Conservation (phyloP, 2,329 filamentous ascomycete species). For the Fusarium sp. region DNA sequence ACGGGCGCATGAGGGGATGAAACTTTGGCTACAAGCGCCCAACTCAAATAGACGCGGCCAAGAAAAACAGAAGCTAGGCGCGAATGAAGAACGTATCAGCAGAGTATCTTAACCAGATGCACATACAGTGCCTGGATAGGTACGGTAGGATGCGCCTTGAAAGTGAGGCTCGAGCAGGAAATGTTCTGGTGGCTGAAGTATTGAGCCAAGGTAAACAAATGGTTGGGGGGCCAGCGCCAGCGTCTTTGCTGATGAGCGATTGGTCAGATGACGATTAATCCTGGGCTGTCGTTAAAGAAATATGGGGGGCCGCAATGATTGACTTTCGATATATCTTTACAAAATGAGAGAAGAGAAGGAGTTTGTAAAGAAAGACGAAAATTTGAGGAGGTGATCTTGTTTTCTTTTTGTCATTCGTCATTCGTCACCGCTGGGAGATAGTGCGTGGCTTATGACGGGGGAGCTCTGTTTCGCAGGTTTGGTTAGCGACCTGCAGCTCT, state of each 20-base stretch:
- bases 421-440: conserved; percentile 20
- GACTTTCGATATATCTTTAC: background rate
- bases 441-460: conserved; percentile 16
- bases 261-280: conserved; percentile 24
- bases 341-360: background rate
- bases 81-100: conserved; percentile 5
- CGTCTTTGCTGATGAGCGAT: conserved; percentile 17
- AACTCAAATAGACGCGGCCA: conserved; percentile 31
- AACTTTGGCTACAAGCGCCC: conserved; percentile 32
- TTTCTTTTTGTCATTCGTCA: background rate
- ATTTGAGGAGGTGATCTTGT: background rate
- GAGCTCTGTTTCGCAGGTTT: background rate
- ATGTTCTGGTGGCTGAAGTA: conserved; percentile 19
- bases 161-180: conserved; percentile 29
- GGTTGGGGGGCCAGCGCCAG: conserved; percentile 43
- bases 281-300: conserved; percentile 9
- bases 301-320: background rate
- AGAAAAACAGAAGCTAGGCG: background rate
- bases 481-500: conserved; percentile 22
- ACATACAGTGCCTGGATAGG: conserved; percentile 3
- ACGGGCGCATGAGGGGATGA: conserved; percentile 19
- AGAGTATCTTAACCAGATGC: background rate
- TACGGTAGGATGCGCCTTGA: conserved; percentile 28
- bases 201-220: conserved; percentile 23
- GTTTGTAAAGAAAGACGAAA: background rate